phyloP scores from a whole-genome alignment of 2,329 filamentous ascomycete species.

The Diaporthe sp. region DNA sequence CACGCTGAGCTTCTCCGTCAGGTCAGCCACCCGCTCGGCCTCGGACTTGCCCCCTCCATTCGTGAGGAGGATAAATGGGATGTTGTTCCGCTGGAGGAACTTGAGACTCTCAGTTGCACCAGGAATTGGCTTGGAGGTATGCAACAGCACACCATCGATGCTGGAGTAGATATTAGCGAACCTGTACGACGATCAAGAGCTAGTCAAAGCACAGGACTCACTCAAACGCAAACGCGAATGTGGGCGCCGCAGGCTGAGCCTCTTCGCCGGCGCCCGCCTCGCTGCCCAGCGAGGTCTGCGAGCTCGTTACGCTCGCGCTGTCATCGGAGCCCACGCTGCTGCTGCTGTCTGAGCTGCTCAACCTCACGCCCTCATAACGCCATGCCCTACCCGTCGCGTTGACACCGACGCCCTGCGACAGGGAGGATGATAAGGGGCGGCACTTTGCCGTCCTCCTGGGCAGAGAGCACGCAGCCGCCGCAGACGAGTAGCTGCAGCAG shows the following conservation, averaged over 20 bases:
- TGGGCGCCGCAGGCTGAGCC: neutral
- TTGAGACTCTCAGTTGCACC: slow-evolving; percentile 80
- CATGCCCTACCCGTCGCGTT: neutral
- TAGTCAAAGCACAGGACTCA: slow-evolving; percentile 39
- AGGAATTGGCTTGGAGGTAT: slow-evolving; percentile 82
- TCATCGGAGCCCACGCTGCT: neutral
- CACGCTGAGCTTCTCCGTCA: slow-evolving; percentile 75
- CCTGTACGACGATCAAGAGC: neutral
- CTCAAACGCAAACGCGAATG: slow-evolving; percentile 45
- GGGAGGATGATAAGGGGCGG: neutral
- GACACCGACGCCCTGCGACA: neutral
- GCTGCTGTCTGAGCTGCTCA: slow-evolving; percentile 5
- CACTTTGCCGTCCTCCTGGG: neutral
- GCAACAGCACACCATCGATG: slow-evolving; percentile 96
- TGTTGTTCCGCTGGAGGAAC: slow-evolving; percentile 78
- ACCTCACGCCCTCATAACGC: neutral
- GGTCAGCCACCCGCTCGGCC: slow-evolving; percentile 76
- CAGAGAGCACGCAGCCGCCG: neutral
- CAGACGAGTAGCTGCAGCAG: slow-evolving; percentile 5
- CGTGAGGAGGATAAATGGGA: slow-evolving; percentile 94
- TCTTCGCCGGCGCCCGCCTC: too few species aligned
- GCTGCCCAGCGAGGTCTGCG: slow-evolving; percentile 11
- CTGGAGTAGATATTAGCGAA: slow-evolving; percentile 46
- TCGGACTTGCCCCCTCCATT: slow-evolving; percentile 94
- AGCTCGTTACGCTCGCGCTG: slow-evolving; percentile 26